Evolutionary conservation across 1,284 basidiomycete genomes (phyloP).

Genomic region (Puccinia coronata): DNA sequence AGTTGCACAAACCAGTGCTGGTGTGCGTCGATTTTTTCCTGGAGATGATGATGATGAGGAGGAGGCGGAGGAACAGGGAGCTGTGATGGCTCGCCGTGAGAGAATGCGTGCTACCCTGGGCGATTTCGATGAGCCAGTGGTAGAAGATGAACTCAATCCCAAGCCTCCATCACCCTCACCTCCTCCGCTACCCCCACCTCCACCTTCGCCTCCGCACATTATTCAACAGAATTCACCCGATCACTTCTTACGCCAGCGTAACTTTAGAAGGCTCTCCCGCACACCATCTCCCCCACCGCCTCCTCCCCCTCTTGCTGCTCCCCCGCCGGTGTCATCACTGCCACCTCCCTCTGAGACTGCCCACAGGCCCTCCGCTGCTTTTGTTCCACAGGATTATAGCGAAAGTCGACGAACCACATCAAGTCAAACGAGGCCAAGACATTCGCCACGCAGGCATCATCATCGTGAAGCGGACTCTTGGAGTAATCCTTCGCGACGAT

Average conservation of each 20-base stretch:
- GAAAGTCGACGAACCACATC: neutral
- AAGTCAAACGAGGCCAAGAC: neutral
- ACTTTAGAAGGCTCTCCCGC: constrained; percentile 2
- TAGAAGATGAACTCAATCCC: neutral
- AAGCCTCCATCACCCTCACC: neutral
- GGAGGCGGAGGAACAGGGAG: neutral
- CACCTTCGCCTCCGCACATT: constrained; percentile 6
- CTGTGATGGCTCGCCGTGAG: constrained; percentile 7
- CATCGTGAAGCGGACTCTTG: constrained; percentile 5
- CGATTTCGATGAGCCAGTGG: constrained; percentile 16
- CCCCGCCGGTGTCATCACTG: constrained; percentile 34
- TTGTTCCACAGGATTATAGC: neutral
- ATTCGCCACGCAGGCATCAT: constrained; percentile 1
- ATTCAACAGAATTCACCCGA: neutral
- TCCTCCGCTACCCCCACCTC: constrained; percentile 28
- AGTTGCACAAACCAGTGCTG: constrained; percentile 49
- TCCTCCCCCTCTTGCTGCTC: constrained; percentile 18
- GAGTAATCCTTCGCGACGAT: constrained; percentile 2
- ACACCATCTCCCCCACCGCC: constrained; percentile 25
- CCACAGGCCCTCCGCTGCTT: neutral
- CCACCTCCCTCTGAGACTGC: neutral
- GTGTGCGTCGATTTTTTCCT: constrained; percentile 48
- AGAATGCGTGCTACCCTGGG: neutral
- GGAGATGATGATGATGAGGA: constrained; percentile 49
- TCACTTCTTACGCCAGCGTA: constrained; percentile 14